phyloP scores from a whole-genome alignment of 345 rosid genomes.

The Conringia planisiliqua region DNA sequence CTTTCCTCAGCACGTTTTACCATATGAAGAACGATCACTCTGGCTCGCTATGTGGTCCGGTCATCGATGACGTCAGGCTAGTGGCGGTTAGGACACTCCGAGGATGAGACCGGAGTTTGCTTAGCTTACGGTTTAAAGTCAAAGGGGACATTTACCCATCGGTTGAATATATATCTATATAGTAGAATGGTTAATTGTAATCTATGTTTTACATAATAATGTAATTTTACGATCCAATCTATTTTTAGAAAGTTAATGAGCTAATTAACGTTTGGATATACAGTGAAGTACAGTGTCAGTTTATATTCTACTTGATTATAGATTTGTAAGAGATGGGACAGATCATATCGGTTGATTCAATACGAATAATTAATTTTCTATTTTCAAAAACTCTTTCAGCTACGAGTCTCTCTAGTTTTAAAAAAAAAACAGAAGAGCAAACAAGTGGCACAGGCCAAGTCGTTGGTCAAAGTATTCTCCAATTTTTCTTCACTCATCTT shows the following conservation, averaged over 20 bases:
- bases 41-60: conserved; percentile 79
- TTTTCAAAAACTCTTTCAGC: too few species aligned
- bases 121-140: not conserved
- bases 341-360: too few species aligned
- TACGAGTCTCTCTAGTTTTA: too few species aligned
- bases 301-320: too few species aligned
- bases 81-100: conserved; percentile 35
- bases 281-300: not conserved
- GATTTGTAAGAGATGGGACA: too few species aligned
- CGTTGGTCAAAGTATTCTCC: not conserved
- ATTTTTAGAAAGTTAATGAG: not conserved
- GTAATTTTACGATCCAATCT: not conserved
- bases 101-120: conserved; percentile 1
- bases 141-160: not conserved
- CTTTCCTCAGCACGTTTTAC: conserved; percentile 65
- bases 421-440: too few species aligned
- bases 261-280: not conserved
- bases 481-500: not conserved
- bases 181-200: not conserved
- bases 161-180: not conserved
- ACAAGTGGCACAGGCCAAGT: not conserved
- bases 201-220: not conserved
- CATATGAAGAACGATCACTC: conserved; percentile 58
- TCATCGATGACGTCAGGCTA: conserved; percentile 60
- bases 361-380: too few species aligned